A percentile compares a stretch with the other conserved stretches of the same genome.
phyloP scores from a whole-genome alignment of 768 basidiomycete genomes.

The Mycena venus region DNA sequence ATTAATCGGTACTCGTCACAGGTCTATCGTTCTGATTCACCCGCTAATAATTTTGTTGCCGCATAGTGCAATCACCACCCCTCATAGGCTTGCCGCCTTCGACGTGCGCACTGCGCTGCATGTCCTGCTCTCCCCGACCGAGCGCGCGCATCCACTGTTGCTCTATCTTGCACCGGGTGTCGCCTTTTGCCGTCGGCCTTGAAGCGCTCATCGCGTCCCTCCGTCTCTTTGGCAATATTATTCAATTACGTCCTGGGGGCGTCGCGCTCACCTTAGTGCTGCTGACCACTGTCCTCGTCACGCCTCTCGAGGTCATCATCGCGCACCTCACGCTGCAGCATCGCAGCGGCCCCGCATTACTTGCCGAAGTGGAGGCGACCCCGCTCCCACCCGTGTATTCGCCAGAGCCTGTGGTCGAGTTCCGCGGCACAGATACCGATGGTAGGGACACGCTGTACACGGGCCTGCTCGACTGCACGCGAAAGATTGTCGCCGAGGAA shows the following conservation, averaged over 20 bases:
- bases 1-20: constrained; percentile 20
- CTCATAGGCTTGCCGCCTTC: constrained; percentile 23
- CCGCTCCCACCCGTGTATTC: background rate
- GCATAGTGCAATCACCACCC: constrained; percentile 29
- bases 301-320: constrained; percentile 9
- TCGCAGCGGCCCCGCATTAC: background rate
- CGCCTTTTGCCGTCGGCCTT: background rate
- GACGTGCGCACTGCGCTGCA: constrained; percentile 2
- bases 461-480: constrained; percentile 11
- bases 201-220: background rate
- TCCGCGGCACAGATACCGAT: background rate
- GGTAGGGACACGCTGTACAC: constrained; percentile 14
- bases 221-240: background rate
- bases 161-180: constrained; percentile 31
- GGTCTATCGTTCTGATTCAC: background rate
- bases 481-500: constrained; percentile 18
- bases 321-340: constrained; percentile 23
- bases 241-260: background rate
- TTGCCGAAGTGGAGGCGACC: background rate
- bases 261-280: background rate
- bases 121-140: constrained; percentile 22
- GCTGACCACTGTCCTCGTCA: background rate
- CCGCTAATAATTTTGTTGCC: no score
- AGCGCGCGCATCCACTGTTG: constrained; percentile 24
- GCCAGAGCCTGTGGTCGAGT: constrained; percentile 1